Conservation (phyloP, 805 yeast species). For the Suhomyces xylopsoci region DNA sequence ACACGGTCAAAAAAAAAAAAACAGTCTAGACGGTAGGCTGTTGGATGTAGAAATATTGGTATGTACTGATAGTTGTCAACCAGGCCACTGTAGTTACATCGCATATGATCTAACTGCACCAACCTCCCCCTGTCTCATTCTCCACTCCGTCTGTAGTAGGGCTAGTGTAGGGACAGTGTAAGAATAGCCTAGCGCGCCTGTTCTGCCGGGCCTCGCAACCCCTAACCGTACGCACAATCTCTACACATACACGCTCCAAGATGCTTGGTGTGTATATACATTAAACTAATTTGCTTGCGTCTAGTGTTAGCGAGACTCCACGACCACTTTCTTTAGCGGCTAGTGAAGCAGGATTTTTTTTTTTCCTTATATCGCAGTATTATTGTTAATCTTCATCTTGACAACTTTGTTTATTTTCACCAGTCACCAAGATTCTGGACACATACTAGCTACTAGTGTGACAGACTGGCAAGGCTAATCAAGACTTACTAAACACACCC, state of each 20-base stretch:
- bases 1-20: neutral
- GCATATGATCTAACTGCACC: neutral
- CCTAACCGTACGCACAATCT: neutral
- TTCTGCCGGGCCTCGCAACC: neutral
- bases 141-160: neutral
- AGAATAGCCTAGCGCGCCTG: neutral
- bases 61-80: neutral
- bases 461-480: neutral
- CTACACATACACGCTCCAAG: neutral
- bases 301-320: neutral
- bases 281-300: neutral
- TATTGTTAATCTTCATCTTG: neutral
- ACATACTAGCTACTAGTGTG: neutral
- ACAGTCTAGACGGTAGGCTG: neutral
- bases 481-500: neutral
- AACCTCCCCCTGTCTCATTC: neutral
- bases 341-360: neutral
- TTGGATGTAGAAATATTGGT: neutral
- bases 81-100: neutral
- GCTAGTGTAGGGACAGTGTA: neutral
- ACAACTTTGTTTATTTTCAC: conserved; percentile 1
- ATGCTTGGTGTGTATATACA: neutral
- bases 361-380: neutral
- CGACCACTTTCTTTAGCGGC: neutral
- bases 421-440: neutral